Evolutionary conservation across 2,329 filamentous ascomycete genomes (phyloP), one percentile per base, ranked within the genome.

Genomic region (Talaromyces sp.): DNA sequence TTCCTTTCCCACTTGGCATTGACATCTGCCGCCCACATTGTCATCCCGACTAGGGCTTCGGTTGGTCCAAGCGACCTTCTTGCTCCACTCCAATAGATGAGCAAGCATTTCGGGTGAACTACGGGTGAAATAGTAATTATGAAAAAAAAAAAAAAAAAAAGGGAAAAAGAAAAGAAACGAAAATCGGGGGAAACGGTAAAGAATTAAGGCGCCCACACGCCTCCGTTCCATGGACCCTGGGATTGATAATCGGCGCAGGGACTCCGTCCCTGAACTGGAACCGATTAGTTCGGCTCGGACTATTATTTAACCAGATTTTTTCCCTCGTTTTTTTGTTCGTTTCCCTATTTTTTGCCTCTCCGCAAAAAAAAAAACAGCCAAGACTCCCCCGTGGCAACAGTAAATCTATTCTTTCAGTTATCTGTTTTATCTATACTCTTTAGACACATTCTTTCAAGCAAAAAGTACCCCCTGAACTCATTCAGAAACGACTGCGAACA

Each of bases 1-100:
- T 32, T 24, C 29, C 29, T 10, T 22, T 35, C 20, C 13, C 14
- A 43, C 9, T 7, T 37, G 30, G 20, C 29, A 19, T 42, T 33
- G 17, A 14, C 39, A 11, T 35, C 46, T 39, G 47, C 36, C 45
- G 51, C 33, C 47, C 46, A 16, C 19, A 46, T 61, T 62, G n/a
- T 43, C 51, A 61, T 52, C 36, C 3, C 30, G 47, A 57, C 59
- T 62, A 64, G 60, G 62, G 62, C 55, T 62, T 61, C 61, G 57
- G 61, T 46, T 58, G 45, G 50, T 40, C 45, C 52, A 60, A 61
- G 56, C 56, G 58, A 61, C 47, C 24, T 32, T 42, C 33, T 46
- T 30, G n/a, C 52, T 52, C 56, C 40, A 47, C 27, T 40, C 49
- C 24, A 24, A 35, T 49, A 45, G 32, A 55, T 10, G 32, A n/a